Base-by-base conservation (phyloP, 2,329 filamentous ascomycete genomes). In the Akanthomyces lecanii region DNA sequence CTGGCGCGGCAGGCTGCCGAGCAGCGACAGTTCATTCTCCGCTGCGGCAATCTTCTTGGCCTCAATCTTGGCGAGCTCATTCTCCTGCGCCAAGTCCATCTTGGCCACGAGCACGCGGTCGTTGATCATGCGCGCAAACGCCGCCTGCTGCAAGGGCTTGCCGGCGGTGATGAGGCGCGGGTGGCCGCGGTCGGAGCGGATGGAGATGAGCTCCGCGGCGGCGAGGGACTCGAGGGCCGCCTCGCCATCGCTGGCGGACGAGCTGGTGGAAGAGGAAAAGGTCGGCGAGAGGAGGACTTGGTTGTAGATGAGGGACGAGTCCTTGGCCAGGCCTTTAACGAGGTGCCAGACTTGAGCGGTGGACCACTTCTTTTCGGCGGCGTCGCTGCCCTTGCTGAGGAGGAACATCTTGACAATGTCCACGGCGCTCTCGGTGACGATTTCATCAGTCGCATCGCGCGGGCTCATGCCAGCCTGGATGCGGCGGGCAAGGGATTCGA, bases 371-470 rank as follows among this genome's bases (percentile, higher is more conserved):
- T 84, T 83, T 47, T 81, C 78, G 3, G 79, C 77, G 5, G 75
- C 74, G 18, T 77, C 72, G 18, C 72, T 73, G 2, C 78, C 72
- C 57, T 84, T 84, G 52, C 86, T 85, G 71, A 96, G 80, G 36
- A 99, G 85, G 77, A 93, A 98, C 82, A 97, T 92, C 71, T 97
- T 96, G 65, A 97, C 79, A 54, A 98, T 93, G 71, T 98, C 95
- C 0, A 90, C 91, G 0, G 92, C 90, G 21, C 89, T 90, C 71
- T 97, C 92, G 61, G 91, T 88, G 61, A 97, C 89, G 66, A 99
- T 98, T 67, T 97, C 92, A 25, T 87, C 81, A 2, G 97, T 89
- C 3, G 95, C 95, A 68, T 89, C 83, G 66, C 82, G 84, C 0
- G 95, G 95, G 2, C 84, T 89, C 73, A 97, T 92, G 18, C 95